Evolutionary conservation across 345 rosid genomes (phyloP).

Genomic region (Physaria fendleri): DNA sequence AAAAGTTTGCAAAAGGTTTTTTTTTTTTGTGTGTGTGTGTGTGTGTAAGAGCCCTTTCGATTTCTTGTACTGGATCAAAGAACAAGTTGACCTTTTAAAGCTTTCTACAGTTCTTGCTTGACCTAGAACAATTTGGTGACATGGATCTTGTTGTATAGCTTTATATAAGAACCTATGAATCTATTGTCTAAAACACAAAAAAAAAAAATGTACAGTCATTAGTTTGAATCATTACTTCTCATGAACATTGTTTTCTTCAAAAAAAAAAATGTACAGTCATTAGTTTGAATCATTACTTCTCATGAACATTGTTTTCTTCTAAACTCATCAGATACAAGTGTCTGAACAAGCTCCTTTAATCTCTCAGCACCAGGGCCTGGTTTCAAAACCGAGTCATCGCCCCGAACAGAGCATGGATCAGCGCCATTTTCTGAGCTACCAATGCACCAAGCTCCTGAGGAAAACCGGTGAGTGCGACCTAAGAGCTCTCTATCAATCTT

Average conservation of each 20-base stretch:
- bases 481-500: constrained; percentile 76
- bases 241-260: constrained; percentile 47
- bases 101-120: neutral
- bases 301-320: constrained; percentile 48
- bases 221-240: constrained; percentile 21
- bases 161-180: neutral
- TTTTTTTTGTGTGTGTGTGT: no score
- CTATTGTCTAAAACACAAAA: constrained; percentile 18
- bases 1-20: no score
- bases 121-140: neutral
- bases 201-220: constrained; percentile 23
- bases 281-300: constrained; percentile 18
- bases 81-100: neutral
- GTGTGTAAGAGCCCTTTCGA: constrained; percentile 9
- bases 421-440: constrained; percentile 23
- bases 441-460: constrained; percentile 61
- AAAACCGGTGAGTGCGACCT: constrained; percentile 47
- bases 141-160: constrained; percentile 10
- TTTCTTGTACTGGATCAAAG: constrained; percentile 9
- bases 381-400: constrained; percentile 41
- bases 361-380: constrained; percentile 73
- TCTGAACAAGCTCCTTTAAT: constrained; percentile 44
- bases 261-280: constrained; percentile 31
- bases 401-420: neutral
- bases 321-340: constrained; percentile 51